Evolutionary conservation across 257 asterid genomes (phyloP).

Genomic region (Solanum medicagineum): DNA sequence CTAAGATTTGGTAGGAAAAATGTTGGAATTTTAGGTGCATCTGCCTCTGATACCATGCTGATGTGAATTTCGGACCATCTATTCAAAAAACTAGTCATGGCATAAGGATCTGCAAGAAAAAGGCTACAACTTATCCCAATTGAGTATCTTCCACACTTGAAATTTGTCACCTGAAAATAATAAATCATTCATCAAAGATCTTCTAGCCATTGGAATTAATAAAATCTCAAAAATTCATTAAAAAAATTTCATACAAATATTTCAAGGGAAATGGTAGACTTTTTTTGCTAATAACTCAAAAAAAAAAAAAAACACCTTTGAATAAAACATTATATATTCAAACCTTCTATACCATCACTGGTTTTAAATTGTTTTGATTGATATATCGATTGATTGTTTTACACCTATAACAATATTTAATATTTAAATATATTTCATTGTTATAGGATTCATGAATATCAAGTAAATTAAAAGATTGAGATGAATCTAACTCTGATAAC

Average conservation of each 20-base stretch:
- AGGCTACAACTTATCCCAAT: slow-evolving; percentile 68
- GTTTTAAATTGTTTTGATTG: not conserved
- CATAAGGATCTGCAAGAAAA: slow-evolving; percentile 44
- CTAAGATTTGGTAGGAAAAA: slow-evolving; percentile 33
- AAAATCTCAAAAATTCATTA: not conserved
- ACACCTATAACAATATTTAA: not conserved
- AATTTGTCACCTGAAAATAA: slow-evolving; percentile 47
- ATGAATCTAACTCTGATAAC: not conserved
- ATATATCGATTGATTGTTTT: too few relatives aligned
- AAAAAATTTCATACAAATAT: not conserved
- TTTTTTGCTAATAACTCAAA: not conserved
- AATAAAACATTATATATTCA: not conserved
- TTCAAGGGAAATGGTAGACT: not conserved
- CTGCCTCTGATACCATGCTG: slow-evolving; percentile 7
- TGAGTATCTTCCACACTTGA: slow-evolving; percentile 61
- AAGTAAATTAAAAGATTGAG: not conserved
- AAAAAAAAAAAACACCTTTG: not conserved
- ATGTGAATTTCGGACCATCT: slow-evolving; percentile 36
- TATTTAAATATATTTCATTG: not conserved
- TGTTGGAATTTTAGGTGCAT: slow-evolving; percentile 17
- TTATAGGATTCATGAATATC: not conserved
- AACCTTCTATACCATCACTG: too few relatives aligned
- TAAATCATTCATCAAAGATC: not conserved
- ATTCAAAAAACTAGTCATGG: slow-evolving; percentile 31
- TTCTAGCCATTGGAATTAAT: not conserved